A percentile compares a stretch with the other conserved stretches of the same genome.
phyloP scores from a whole-genome alignment of 805 yeast genomes.

The Sugiyamaella floridensis region DNA sequence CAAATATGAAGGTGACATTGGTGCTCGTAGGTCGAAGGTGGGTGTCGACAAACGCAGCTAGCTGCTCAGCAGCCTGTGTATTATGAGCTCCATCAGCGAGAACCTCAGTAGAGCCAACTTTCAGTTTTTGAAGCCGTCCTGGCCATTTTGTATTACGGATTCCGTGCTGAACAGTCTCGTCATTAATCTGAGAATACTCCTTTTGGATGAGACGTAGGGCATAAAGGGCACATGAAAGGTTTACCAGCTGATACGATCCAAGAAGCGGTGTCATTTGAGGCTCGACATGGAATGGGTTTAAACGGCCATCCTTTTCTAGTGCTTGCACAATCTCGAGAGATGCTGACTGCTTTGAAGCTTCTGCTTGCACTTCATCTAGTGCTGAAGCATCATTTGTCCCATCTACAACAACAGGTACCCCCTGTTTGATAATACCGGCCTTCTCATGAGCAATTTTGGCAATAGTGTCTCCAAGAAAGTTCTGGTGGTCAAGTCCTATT shows the following conservation, averaged over 20 bases:
- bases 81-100: constrained; percentile 93
- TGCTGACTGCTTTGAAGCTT: constrained; percentile 32
- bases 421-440: constrained; percentile 72
- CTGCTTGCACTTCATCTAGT: constrained; percentile 37
- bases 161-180: constrained; percentile 42
- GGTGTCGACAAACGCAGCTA: constrained; percentile 46
- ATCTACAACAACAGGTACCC: constrained; percentile 63
- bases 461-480: constrained; percentile 61
- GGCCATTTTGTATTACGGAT: constrained; percentile 65
- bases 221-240: constrained; percentile 60
- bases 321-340: neutral
- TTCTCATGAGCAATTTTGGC: constrained; percentile 66
- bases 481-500: constrained; percentile 81
- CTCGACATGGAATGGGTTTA: constrained; percentile 1
- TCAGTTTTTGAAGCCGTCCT: constrained; percentile 66
- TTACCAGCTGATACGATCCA: constrained; percentile 68
- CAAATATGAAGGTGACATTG: constrained; percentile 53
- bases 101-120: constrained; percentile 29
- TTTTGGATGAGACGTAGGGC: constrained; percentile 39
- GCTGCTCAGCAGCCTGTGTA: constrained; percentile 70
- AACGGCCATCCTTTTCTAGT: neutral
- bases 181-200: constrained; percentile 28
- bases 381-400: constrained; percentile 53
- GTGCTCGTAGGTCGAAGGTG: constrained; percentile 15
- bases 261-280: constrained; percentile 44